Evolutionary conservation across 768 basidiomycete species (phyloP).

Genomic region (Leccinum disarticulatum): DNA sequence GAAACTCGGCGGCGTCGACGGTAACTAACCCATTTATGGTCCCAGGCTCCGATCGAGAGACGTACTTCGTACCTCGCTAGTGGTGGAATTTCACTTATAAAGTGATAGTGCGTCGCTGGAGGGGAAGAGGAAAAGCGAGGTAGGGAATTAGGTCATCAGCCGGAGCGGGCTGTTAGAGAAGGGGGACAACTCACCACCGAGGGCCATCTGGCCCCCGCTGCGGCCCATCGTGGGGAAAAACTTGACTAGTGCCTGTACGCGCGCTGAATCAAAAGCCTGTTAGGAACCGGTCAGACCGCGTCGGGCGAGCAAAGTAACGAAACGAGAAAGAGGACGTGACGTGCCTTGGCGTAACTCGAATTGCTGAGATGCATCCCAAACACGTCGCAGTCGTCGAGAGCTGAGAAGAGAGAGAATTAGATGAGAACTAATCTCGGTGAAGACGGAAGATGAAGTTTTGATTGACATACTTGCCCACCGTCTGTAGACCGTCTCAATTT

Average conservation of each 20-base stretch:
- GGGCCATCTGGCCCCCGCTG: slow-evolving; percentile 59
- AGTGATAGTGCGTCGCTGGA: slow-evolving; percentile 64
- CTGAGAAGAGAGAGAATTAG: slow-evolving; percentile 32
- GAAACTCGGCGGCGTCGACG: background rate
- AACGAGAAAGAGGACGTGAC: slow-evolving; percentile 1
- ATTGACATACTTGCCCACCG: slow-evolving; percentile 52
- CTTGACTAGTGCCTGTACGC: slow-evolving; percentile 47
- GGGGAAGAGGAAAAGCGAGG: background rate
- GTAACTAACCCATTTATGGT: slow-evolving; percentile 73
- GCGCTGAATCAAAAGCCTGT: slow-evolving; percentile 45
- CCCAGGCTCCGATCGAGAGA: slow-evolving; percentile 60
- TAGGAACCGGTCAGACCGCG: slow-evolving; percentile 7
- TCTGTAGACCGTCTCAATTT: slow-evolving; percentile 39
- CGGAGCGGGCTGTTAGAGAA: background rate
- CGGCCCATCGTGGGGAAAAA: slow-evolving; percentile 59
- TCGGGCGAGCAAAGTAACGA: background rate
- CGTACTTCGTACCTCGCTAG: slow-evolving; percentile 62
- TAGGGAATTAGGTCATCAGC: background rate
- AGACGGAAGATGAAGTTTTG: background rate
- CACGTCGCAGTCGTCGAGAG: slow-evolving; percentile 64
- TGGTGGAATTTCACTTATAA: slow-evolving; percentile 70
- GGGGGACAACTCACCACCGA: slow-evolving; percentile 38
- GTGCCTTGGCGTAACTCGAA: slow-evolving; percentile 74
- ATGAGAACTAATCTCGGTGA: background rate
- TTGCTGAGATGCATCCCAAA: slow-evolving; percentile 77